Evolutionary conservation across 805 yeast species (phyloP), one percentile per base, ranked within the genome.

Genomic region (Yamadazyma scolyti): DNA sequence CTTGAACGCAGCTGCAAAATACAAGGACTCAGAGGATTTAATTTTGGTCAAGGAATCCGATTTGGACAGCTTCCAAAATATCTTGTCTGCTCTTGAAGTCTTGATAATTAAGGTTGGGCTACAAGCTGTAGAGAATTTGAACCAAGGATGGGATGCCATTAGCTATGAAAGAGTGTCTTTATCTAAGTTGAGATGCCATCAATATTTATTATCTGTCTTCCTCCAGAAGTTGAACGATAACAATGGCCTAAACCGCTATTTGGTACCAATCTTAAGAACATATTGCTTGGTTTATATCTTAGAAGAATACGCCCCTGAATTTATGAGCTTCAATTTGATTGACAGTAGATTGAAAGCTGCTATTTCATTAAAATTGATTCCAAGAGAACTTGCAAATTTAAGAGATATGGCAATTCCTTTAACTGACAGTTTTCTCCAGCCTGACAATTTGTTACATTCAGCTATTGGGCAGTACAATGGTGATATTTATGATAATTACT

Each of bases 391-490:
- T 35, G 22, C 39, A 4, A 37, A 41, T 23, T 25, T 63, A 35
- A 58, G 96, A 56, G 73, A 76, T 18, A 77, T 82, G 47, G 83
- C 82, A 33, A 76, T 86, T 54, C 82, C 83, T 1, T 67, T 84
- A 47, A 82, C 95, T 4, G 97, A 88, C 58, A 73, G 94, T 1
- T 88, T 88, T 68, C 77, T 82, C 58, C 71, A 82, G 41, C 77
- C 86, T 23, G 96, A 88, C 60, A 81, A 72, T 53, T 74, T 82
- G 63, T 71, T 88, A 50, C 84, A 87, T 55, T 78, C 96, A 0
- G 79, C 93, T 4, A 72, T 88, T 36, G 97, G 96, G 27, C 71
- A 68, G 35, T 80, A 72, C 58, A 78, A 83, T 46, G 96, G 96
- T 36, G 80, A 88, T 54, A 79, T 85, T 34, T 88, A 87, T 62